Conservation (phyloP, 768 basidiomycete genomes). For the Tubosaeta brunneosetosa region DNA sequence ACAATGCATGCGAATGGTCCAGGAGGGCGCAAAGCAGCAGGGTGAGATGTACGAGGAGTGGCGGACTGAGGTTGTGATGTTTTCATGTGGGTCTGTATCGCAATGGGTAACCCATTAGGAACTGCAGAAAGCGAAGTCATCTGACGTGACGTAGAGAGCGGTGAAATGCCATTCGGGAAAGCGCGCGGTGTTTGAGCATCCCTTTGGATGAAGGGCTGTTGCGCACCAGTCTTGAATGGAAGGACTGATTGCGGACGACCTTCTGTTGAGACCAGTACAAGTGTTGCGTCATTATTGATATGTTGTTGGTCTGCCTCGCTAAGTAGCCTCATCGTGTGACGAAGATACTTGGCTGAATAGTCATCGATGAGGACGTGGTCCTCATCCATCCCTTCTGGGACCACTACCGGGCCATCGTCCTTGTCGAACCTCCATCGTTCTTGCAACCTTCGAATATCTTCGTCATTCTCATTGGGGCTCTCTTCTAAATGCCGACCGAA, state of each 20-base stretch:
- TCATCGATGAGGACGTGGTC: constrained; percentile 70
- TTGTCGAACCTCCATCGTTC: constrained; percentile 68
- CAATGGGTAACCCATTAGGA: constrained; percentile 49
- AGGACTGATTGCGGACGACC: constrained; percentile 48
- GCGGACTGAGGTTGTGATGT: constrained; percentile 50
- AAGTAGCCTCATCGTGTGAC: constrained; percentile 52
- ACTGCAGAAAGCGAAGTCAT: constrained; percentile 22
- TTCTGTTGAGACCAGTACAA: constrained; percentile 40
- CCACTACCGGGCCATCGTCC: constrained; percentile 55
- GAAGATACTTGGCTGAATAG: constrained; percentile 55
- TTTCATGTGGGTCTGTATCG: constrained; percentile 57
- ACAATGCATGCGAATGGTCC: constrained; percentile 4
- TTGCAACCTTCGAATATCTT: constrained; percentile 41
- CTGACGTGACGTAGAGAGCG: constrained; percentile 18
- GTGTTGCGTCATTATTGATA: constrained; percentile 47
- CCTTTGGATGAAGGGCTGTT: constrained; percentile 26
- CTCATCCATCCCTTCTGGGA: constrained; percentile 60
- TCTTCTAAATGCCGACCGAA: constrained; percentile 28
- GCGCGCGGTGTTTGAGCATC: constrained; percentile 21
- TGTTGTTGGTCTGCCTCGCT: constrained; percentile 47
- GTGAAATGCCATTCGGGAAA: constrained; percentile 25
- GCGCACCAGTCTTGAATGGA: constrained; percentile 38
- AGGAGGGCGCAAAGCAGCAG: constrained; percentile 34
- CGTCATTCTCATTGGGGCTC: constrained; percentile 25
- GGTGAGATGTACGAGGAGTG: constrained; percentile 53